These are phyloP conservation scores for Aegilops speltoides DNA, from an alignment of 176 grass and related monocot species.

Conservation along the genomic window DNA sequence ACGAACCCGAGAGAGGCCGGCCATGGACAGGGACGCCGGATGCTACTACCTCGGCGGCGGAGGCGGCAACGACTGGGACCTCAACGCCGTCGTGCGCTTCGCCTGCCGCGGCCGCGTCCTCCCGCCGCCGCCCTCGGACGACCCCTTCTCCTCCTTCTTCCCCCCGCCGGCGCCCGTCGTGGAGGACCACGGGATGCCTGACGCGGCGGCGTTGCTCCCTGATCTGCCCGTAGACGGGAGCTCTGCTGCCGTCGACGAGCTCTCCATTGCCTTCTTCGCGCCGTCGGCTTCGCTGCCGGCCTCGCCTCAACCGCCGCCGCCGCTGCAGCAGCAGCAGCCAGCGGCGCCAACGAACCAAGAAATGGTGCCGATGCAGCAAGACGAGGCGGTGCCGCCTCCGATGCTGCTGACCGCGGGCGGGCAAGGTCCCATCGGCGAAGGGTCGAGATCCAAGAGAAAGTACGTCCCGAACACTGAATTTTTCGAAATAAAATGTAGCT, in stretches of 20 bases:
- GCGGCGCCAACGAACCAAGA: not conserved
- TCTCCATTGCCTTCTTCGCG: slow-evolving; percentile 41
- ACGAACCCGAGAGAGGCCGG: not conserved
- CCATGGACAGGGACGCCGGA: slow-evolving; percentile 17
- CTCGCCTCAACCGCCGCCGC: not conserved
- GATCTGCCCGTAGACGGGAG: not conserved
- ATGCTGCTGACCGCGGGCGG: not conserved
- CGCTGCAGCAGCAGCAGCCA: not conserved
- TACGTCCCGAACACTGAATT: slow-evolving; percentile 15
- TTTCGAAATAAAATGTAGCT: not conserved
- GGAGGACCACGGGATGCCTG: not conserved
- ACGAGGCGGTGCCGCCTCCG: not conserved
- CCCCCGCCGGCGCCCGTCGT: not conserved
- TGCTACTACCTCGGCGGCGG: slow-evolving; percentile 25
- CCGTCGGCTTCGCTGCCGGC: not conserved
- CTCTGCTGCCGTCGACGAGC: slow-evolving; percentile 33
- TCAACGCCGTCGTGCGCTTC: slow-evolving; percentile 61
- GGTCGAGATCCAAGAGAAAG: slow-evolving; percentile 58
- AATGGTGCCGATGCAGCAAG: not conserved
- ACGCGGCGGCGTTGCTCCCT: not conserved
- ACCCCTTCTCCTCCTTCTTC: slow-evolving; percentile 24
- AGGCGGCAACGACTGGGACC: slow-evolving; percentile 69
- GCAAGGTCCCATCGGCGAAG: not conserved
- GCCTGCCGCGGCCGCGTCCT: slow-evolving; percentile 10
- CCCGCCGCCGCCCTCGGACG: not conserved